These are phyloP conservation scores for Cryptococcus deneoformans DNA, from an alignment of 1,284 basidiomycete species.

Conservation along the genomic window DNA sequence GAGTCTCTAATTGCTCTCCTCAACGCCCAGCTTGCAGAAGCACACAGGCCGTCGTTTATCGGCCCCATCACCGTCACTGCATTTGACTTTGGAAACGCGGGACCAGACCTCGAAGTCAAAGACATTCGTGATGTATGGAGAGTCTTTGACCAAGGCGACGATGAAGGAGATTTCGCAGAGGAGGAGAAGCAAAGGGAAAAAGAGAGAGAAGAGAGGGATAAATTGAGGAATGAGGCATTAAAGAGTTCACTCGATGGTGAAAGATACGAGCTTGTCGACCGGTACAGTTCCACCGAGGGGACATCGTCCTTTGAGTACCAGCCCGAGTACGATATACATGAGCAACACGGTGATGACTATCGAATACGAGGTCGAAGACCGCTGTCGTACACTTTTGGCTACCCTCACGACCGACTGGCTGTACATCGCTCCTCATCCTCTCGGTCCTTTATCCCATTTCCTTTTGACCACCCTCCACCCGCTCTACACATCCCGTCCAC, in stretches of 20 bases:
- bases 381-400: not conserved
- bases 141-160: conserved; percentile 80
- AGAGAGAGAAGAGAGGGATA: conserved; percentile 52
- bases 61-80: conserved; percentile 82
- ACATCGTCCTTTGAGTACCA: not conserved
- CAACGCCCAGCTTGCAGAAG: conserved; percentile 70
- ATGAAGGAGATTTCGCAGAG: conserved; percentile 54
- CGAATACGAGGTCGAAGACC: not conserved
- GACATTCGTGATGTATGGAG: conserved; percentile 92
- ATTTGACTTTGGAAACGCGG: conserved; percentile 78
- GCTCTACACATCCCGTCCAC: conserved; percentile 1
- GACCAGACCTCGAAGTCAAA: conserved; percentile 84
- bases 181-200: conserved; percentile 35
- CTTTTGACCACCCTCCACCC: conserved; percentile 3
- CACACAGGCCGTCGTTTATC: conserved; percentile 82
- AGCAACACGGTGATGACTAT: not conserved
- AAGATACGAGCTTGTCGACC: conserved; percentile 6
- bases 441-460: conserved; percentile 11
- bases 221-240: conserved; percentile 7
- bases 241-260: conserved; percentile 5
- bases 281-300: conserved; percentile 1
- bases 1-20: conserved; percentile 67
- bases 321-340: not conserved
- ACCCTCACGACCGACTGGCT: not conserved
- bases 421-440: conserved; percentile 6